Evolutionary conservation across 441 rosid genomes (phyloP).

Genomic region (Erodium trifolium): DNA sequence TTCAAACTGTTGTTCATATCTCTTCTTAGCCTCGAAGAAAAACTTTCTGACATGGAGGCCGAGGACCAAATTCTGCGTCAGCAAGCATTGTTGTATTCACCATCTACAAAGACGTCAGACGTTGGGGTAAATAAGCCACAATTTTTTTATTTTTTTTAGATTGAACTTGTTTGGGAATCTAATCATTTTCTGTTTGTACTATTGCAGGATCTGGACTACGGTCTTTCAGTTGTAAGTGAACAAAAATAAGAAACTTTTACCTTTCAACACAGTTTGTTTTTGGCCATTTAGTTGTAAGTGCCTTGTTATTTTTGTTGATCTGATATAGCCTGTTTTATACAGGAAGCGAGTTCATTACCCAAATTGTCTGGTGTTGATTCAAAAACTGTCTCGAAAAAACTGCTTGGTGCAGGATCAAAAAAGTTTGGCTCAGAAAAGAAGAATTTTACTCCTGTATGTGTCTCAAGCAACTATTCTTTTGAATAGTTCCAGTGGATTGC

Average conservation of each 20-base stretch:
- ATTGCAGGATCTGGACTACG: conserved; percentile 70
- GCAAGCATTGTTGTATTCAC: conserved; percentile 36
- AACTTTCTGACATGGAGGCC: conserved; percentile 67
- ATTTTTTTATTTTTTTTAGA: conserved; percentile 12
- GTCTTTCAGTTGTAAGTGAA: conserved; percentile 49
- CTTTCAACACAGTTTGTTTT: neutral
- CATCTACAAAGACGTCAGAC: conserved; percentile 23
- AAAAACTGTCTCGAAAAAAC: neutral
- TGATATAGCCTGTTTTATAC: conserved; percentile 24
- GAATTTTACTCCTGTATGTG: conserved; percentile 5
- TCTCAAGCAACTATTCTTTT: neutral
- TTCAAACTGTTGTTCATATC: conserved; percentile 18
- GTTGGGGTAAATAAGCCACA: conserved; percentile 28
- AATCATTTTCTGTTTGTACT: conserved; percentile 19
- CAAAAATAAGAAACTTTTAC: conserved; percentile 13
- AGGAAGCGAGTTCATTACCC: conserved; percentile 30
- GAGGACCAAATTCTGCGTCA: conserved; percentile 54
- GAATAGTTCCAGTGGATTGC: conserved; percentile 15
- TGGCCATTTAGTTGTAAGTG: neutral
- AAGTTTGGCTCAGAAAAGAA: conserved; percentile 6
- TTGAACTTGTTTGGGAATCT: conserved; percentile 6
- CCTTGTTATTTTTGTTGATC: conserved; percentile 7
- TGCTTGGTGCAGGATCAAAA: neutral
- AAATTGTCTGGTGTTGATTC: neutral
- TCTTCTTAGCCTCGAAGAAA: conserved; percentile 69